Conservation (phyloP, 2,329 filamentous ascomycete genomes). For the Pestalotiopsis sp. region DNA sequence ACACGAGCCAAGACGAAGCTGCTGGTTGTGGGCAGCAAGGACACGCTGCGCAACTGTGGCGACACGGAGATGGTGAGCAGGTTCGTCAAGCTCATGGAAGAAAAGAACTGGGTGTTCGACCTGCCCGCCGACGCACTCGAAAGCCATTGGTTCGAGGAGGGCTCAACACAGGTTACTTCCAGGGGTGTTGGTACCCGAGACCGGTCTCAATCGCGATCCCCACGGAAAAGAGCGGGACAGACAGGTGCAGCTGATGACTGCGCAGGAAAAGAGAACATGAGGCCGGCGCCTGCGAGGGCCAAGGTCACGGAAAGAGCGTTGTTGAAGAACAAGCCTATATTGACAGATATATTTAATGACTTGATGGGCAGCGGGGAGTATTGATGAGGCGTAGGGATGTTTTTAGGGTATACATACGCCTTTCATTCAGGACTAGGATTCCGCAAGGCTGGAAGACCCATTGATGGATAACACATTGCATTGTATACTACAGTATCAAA, state of each 20-base stretch:
- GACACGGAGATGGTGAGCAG: slow-evolving; percentile 74
- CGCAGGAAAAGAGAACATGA: slow-evolving; percentile 46
- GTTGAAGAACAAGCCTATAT: slow-evolving; percentile 67
- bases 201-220: neutral
- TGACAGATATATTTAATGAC: slow-evolving; percentile 80
- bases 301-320: slow-evolving; percentile 65
- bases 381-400: slow-evolving; percentile 3
- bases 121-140: slow-evolving; percentile 66
- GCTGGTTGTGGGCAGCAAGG: slow-evolving; percentile 80
- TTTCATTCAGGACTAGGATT: neutral
- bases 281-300: slow-evolving; percentile 52
- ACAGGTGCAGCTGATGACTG: slow-evolving; percentile 25
- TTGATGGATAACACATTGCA: neutral
- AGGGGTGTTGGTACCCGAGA: slow-evolving; percentile 17
- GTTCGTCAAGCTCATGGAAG: slow-evolving; percentile 78
- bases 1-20: slow-evolving; percentile 92
- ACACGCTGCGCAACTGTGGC: slow-evolving; percentile 75
- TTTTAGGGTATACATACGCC: neutral
- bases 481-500: neutral
- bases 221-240: slow-evolving; percentile 27
- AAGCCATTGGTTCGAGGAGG: slow-evolving; percentile 69
- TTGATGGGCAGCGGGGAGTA: slow-evolving; percentile 41
- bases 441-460: neutral
- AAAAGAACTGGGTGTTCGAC: slow-evolving; percentile 78
- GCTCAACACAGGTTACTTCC: slow-evolving; percentile 50